phyloP scores from a whole-genome alignment of 2,329 filamentous ascomycete genomes.

The Fusarium udum region DNA sequence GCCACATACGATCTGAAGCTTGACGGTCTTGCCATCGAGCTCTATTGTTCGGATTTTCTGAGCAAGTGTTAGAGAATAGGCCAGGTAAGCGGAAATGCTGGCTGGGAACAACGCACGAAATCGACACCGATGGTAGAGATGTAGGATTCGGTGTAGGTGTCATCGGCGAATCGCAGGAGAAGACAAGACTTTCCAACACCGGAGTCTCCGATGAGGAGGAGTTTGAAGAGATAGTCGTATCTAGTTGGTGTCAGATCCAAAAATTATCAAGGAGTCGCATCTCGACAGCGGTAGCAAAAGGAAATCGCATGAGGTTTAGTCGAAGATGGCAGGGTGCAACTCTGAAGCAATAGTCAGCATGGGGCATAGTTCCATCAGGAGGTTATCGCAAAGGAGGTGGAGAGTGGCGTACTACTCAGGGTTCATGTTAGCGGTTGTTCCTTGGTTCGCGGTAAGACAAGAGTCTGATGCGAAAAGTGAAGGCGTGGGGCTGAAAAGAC shows the following conservation, averaged over 20 bases:
- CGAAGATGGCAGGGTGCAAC: constrained; percentile 27
- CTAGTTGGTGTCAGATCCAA: constrained; percentile 59
- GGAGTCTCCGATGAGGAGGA: constrained; percentile 99
- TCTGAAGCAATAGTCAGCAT: constrained; percentile 44
- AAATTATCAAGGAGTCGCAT: constrained; percentile 23
- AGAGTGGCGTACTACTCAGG: constrained; percentile 82
- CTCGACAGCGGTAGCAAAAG: neutral
- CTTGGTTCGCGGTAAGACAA: constrained; percentile 18
- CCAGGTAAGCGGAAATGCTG: neutral
- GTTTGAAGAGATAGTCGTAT: constrained; percentile 99
- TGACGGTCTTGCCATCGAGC: constrained; percentile 99
- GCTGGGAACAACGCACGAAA: constrained; percentile 74
- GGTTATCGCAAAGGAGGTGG: constrained; percentile 45
- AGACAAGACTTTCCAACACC: constrained; percentile 99
- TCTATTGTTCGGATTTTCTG: constrained; percentile 99
- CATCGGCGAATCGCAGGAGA: constrained; percentile 96
- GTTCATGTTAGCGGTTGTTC: constrained; percentile 74
- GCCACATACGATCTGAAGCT: constrained; percentile 92
- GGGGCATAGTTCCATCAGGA: constrained; percentile 40
- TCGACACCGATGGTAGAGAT: constrained; percentile 99
- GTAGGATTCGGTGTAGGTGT: constrained; percentile 99
- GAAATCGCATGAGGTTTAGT: neutral
- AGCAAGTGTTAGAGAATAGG: constrained; percentile 25
- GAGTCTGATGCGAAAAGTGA: constrained; percentile 5
- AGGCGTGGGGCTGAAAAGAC: constrained; percentile 4